Conservation (phyloP, 2,329 filamentous ascomycete genomes). For the Colletotrichum sp. region DNA sequence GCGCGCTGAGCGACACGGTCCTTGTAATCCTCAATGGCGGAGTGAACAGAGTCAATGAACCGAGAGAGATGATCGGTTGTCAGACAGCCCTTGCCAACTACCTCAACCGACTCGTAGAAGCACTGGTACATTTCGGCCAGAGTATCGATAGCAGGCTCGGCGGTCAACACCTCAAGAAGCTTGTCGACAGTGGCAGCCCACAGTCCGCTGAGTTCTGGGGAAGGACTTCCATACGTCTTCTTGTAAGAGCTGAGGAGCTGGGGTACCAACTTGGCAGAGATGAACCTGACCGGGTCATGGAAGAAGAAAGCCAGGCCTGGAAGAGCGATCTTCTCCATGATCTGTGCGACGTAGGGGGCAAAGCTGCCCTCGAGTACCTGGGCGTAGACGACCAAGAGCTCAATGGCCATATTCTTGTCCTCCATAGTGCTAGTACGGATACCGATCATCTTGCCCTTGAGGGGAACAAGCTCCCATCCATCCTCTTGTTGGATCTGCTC, state of each 20-base stretch:
- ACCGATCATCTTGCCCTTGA: conserved; percentile 97
- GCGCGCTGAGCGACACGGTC: conserved; percentile 80
- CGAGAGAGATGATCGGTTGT: conserved; percentile 78
- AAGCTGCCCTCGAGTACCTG: conserved; percentile 94
- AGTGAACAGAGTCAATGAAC: conserved; percentile 87
- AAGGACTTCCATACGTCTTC: conserved; percentile 83
- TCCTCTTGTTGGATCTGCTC: conserved; percentile 93
- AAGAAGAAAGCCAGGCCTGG: conserved; percentile 98
- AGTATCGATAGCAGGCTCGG: conserved; percentile 94
- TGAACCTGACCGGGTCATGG: conserved; percentile 95
- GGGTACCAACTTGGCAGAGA: conserved; percentile 92
- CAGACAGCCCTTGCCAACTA: conserved; percentile 85
- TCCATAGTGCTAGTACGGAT: conserved; percentile 97
- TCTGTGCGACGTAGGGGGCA: conserved; percentile 87
- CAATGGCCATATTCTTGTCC: conserved; percentile 99
- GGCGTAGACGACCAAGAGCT: conserved; percentile 95
- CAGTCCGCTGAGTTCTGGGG: conserved; percentile 78
- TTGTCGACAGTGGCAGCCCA: conserved; percentile 90
- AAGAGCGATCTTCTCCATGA: conserved; percentile 95
- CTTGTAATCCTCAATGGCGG: conserved; percentile 91
- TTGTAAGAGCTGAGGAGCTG: conserved; percentile 94
- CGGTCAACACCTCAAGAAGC: conserved; percentile 89
- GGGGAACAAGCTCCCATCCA: conserved; percentile 94
- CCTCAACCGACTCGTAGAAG: conserved; percentile 98
- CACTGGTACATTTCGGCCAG: conserved; percentile 99